Percentiles rank a stretch among this genome's conserved stretches.
These are phyloP conservation scores for Starmerella ratchasimensis DNA, from an alignment of 805 yeast species.

Conservation along the genomic window DNA sequence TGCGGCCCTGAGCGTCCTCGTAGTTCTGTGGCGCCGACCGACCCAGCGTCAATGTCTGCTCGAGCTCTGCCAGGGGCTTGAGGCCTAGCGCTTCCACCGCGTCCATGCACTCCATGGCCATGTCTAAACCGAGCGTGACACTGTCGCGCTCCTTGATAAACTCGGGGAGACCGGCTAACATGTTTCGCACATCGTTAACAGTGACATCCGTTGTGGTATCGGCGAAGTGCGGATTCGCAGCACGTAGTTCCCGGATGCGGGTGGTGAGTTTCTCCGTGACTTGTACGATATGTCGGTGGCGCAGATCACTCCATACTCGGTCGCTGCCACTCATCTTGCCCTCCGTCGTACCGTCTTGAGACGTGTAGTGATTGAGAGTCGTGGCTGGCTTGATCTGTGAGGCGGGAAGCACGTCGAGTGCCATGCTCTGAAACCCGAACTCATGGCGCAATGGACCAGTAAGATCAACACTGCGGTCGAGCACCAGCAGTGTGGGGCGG, in stretches of 20 bases:
- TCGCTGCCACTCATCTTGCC: conserved; percentile 49
- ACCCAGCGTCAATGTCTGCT: conserved; percentile 71
- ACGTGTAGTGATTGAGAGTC: conserved; percentile 14
- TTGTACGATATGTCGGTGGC: conserved; percentile 64
- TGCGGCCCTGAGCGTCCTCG: conserved; percentile 34
- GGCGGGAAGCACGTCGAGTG: conserved; percentile 47
- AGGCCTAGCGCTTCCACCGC: conserved; percentile 44
- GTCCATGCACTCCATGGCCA: conserved; percentile 48
- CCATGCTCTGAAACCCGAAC: conserved; percentile 83
- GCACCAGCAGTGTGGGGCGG: conserved; percentile 56
- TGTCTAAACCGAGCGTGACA: conserved; percentile 26
- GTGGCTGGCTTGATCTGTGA: conserved; percentile 5
- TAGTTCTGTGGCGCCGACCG: too few species aligned
- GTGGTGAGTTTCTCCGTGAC: conserved; percentile 49
- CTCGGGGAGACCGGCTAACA: conserved; percentile 36
- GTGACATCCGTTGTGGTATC: conserved; percentile 51
- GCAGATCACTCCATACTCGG: conserved; percentile 54
- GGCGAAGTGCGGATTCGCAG: conserved; percentile 61
- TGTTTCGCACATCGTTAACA: conserved; percentile 59
- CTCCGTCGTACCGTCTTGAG: conserved; percentile 9
- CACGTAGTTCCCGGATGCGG: conserved; percentile 49
- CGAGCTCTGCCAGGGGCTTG: conserved; percentile 67
- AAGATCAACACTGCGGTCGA: conserved; percentile 75
- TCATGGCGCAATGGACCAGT: conserved; percentile 79
- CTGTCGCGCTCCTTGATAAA: conserved; percentile 28